These are phyloP conservation scores for Mycena galericulata DNA, from an alignment of 768 basidiomycete genomes.

Conservation along the genomic window DNA sequence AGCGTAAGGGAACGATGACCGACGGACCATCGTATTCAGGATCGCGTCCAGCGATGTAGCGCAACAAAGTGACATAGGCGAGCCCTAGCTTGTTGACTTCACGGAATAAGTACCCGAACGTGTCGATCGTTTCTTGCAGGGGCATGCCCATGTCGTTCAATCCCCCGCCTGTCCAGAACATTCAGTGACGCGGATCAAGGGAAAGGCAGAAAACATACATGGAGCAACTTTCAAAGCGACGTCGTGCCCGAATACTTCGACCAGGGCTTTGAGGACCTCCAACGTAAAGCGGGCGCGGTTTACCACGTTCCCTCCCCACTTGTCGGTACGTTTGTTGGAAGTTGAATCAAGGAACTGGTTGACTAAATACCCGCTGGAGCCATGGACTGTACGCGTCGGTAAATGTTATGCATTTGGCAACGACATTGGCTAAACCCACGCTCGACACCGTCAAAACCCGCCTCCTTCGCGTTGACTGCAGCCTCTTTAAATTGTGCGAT, in stretches of 20 bases:
- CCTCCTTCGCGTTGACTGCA: slow-evolving; percentile 46
- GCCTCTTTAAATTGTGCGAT: slow-evolving; percentile 46
- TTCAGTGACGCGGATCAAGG: neutral
- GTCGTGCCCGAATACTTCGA: slow-evolving; percentile 46
- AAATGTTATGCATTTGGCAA: neutral
- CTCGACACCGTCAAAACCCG: slow-evolving; percentile 23
- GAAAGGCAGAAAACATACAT: slow-evolving; percentile 33
- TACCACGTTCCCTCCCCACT: slow-evolving; percentile 55
- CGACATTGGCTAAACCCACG: neutral
- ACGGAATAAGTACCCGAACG: slow-evolving; percentile 35
- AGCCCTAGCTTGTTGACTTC: slow-evolving; percentile 32
- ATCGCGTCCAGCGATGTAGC: slow-evolving; percentile 41
- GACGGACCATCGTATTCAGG: slow-evolving; percentile 47
- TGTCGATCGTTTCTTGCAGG: slow-evolving; percentile 36
- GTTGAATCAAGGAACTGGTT: slow-evolving; percentile 49
- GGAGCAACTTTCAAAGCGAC: slow-evolving; percentile 48
- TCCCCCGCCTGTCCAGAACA: neutral
- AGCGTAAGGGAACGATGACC: neutral
- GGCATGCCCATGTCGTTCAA: slow-evolving; percentile 34
- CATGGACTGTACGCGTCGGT: slow-evolving; percentile 31
- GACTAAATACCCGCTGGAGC: slow-evolving; percentile 45
- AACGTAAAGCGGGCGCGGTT: slow-evolving; percentile 53
- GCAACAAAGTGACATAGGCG: slow-evolving; percentile 47
- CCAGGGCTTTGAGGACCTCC: slow-evolving; percentile 46
- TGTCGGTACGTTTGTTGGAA: slow-evolving; percentile 49